phyloP scores from a whole-genome alignment of 2,329 filamentous ascomycete genomes.

The Ophiostoma populinum region DNA sequence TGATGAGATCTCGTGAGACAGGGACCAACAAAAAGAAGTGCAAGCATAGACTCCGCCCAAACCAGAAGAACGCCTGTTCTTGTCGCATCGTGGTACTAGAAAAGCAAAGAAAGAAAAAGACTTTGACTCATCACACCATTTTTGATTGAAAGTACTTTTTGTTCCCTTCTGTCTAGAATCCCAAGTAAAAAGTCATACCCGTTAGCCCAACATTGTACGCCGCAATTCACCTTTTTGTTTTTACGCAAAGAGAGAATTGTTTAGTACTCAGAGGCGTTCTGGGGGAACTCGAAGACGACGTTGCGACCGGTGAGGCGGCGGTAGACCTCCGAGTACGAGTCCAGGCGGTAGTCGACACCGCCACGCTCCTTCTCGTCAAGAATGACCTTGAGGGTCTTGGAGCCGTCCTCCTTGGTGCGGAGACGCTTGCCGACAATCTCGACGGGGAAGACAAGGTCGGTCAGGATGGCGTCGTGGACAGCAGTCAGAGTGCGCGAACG shows the following conservation, averaged over 20 bases:
- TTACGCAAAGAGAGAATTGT: neutral
- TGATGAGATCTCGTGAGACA: constrained; percentile 3
- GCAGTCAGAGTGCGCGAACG: constrained; percentile 95
- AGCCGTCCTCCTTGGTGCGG: constrained; percentile 96
- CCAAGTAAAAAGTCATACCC: neutral
- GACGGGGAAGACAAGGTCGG: constrained; percentile 96
- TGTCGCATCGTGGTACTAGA: neutral
- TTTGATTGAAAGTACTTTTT: constrained; percentile 1
- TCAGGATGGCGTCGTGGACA: constrained; percentile 96
- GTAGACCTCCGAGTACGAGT: constrained; percentile 99
- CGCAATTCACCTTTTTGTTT: neutral
- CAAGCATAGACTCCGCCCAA: constrained; percentile 5
- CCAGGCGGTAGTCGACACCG: constrained; percentile 97
- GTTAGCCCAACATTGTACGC: neutral
- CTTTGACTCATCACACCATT: constrained; percentile 4
- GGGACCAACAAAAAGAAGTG: constrained; percentile 1
- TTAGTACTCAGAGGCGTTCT: constrained; percentile 71
- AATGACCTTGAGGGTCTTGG: constrained; percentile 97
- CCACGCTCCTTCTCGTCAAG: constrained; percentile 99
- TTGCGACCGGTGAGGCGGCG: constrained; percentile 89
- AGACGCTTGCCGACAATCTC: constrained; percentile 99
- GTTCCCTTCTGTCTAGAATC: constrained; percentile 1
- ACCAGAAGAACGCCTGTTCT: constrained; percentile 2
- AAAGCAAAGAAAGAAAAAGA: constrained; percentile 2
- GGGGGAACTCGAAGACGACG: constrained; percentile 97